phyloP scores from a whole-genome alignment of 177 flowering plant genomes.

The Vitis hybrid region DNA sequence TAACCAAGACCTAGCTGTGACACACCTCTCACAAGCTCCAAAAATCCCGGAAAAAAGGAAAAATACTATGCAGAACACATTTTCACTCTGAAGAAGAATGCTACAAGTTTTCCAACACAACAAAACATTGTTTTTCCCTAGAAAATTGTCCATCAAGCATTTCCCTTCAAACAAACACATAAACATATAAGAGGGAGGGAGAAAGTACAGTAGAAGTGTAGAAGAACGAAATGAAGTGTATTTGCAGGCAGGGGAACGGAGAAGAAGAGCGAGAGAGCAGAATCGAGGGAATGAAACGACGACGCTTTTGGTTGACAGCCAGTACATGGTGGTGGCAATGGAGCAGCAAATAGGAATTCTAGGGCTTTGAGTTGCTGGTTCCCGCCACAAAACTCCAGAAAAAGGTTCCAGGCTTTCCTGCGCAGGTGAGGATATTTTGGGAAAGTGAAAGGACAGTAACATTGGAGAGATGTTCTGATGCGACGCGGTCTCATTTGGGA shows the following conservation, averaged over 20 bases:
- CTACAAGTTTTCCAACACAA: background rate
- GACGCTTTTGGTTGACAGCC: constrained; percentile 41
- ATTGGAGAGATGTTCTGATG: no score
- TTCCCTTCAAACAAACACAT: background rate
- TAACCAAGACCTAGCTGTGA: no score
- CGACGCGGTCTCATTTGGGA: no score
- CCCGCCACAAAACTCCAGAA: no score
- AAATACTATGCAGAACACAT: background rate
- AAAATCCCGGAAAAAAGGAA: background rate
- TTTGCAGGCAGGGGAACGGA: constrained; percentile 26
- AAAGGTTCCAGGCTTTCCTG: no score
- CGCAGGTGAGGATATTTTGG: no score
- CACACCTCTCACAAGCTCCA: no score
- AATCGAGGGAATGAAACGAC: constrained; percentile 43
- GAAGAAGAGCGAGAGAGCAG: constrained; percentile 44
- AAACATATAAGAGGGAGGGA: constrained; percentile 9
- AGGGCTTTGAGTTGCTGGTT: no score
- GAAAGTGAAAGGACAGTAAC: no score
- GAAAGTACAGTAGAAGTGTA: constrained; percentile 20
- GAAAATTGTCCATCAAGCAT: background rate
- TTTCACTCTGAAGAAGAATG: background rate
- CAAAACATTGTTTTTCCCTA: background rate
- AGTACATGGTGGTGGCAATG: constrained; percentile 29
- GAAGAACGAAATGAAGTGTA: constrained; percentile 12
- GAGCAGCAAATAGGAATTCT: background rate